Conservation (phyloP, 148 eudicot genomes). For the Cornus kousa region DNA sequence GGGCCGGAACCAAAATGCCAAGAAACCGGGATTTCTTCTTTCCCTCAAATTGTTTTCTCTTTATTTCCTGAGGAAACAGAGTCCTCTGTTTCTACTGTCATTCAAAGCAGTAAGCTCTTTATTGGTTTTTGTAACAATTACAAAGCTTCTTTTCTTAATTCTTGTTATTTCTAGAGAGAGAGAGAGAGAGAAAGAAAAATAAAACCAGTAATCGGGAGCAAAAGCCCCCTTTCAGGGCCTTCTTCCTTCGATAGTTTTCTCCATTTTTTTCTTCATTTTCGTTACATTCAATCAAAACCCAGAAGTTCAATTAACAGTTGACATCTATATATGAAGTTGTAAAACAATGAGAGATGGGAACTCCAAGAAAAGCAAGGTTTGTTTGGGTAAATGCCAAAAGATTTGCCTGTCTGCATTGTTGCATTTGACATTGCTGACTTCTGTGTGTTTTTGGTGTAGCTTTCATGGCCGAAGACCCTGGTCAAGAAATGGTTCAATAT, state of each 20-base stretch:
- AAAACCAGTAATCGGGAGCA: neutral
- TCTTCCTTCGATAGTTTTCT: neutral
- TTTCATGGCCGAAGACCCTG: conserved; percentile 85
- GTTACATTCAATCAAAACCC: neutral
- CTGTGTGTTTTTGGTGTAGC: conserved; percentile 45
- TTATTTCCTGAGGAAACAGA: conserved; percentile 20
- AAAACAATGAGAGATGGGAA: conserved; percentile 80
- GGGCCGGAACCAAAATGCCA: conserved; percentile 14
- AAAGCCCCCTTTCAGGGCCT: neutral
- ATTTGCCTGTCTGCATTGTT: conserved; percentile 5
- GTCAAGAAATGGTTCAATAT: conserved; percentile 96
- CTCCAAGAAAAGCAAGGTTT: conserved; percentile 88
- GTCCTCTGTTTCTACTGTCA: conserved; percentile 4
- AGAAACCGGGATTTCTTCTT: conserved; percentile 12
- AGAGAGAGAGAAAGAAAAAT: too few species aligned
- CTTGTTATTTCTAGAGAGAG: neutral
- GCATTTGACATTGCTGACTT: conserved; percentile 28
- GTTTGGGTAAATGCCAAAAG: conserved; percentile 20
- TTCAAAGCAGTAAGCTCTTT: neutral
- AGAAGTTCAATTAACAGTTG: conserved; percentile 6
- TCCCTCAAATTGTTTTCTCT: conserved; percentile 14
- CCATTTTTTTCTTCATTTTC: neutral
- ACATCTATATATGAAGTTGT: conserved; percentile 42
- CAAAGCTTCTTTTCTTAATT: neutral
- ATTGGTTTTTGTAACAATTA: neutral